Base-by-base conservation (phyloP, 1,139 yeast species). In the Pichia sp. region DNA sequence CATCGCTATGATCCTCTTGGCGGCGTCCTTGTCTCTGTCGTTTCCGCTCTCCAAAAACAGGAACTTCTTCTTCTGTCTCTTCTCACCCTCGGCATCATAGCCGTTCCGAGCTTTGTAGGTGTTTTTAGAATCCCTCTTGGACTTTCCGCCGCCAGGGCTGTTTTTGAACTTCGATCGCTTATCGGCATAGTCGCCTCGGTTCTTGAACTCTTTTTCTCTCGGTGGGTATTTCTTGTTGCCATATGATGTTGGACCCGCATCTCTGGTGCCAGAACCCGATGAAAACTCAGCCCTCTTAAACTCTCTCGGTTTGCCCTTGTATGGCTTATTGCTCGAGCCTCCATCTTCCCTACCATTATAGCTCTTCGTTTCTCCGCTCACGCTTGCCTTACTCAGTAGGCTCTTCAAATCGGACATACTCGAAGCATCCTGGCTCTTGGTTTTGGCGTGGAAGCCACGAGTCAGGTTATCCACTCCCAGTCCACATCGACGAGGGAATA, bases 11-110 rank as follows among this genome's bases (percentile, higher is more conserved):
- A 65, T 56, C 15, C 62, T 48, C 31, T 61, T 61, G 4, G 61
- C 62, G 38, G 67, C 63, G 11, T 60, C 64, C 42, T 57, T 59
- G 50, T 65, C 67, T 31, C 63, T 55, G 10, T 59, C 56, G 10
- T 65, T 61, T 13, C 67, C 67, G 3, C 55, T 59, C 26, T 51
- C 55, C 16, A 61, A 57, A 42, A 54, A 51, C 16, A 10, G 13
- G 7, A 55, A 44, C 19, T 43, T 38, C 15, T n/a, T 43, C 38
- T 43, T 54, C 16, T 50, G 44, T 13, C 44, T 30, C 19, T 54
- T 42, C 23, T 41, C 44, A 31, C n/a, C 43, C 31, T 26, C 34
- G 16, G 16, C 16, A n/a, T 38, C 41, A 38, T 38, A 13, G 16
- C 41, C 30, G 48, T 26, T 45, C 23, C 32, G 19, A 5, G 15